phyloP scores from a whole-genome alignment of 306 rosid genomes.

The Bauhinia variegata region DNA sequence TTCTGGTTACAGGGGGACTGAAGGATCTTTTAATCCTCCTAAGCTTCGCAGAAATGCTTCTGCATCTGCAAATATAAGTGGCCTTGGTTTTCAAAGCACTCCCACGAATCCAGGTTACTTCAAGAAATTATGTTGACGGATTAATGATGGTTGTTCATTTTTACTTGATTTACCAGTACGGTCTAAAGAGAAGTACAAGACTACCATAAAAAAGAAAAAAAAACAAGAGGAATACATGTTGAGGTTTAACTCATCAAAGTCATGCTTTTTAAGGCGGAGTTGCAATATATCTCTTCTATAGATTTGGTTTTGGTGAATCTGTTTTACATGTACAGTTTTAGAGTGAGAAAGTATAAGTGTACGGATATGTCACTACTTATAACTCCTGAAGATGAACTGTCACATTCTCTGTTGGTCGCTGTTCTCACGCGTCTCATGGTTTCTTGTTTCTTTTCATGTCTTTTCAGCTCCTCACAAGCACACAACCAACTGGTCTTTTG shows the following conservation, averaged over 20 bases:
- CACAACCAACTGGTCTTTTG: conserved; percentile 86
- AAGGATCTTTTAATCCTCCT: conserved; percentile 54
- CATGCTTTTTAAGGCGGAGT: not conserved
- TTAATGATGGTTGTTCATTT: conserved; percentile 5
- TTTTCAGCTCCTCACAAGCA: conserved; percentile 68
- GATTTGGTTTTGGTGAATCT: conserved; percentile 12
- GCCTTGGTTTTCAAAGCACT: conserved; percentile 56
- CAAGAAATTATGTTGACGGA: conserved; percentile 4
- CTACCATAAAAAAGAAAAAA: not conserved
- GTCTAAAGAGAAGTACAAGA: not conserved
- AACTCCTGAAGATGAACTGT: not conserved
- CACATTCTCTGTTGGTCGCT: conserved; percentile 3
- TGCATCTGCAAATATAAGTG: conserved; percentile 75
- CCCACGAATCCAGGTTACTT: conserved; percentile 60
- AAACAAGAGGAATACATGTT: not conserved
- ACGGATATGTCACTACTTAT: not conserved
- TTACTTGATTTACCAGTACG: conserved; percentile 29
- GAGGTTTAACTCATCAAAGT: not conserved
- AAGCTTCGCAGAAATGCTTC: conserved; percentile 84
- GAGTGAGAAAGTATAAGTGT: not conserved
- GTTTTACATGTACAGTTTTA: not conserved
- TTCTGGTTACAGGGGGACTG: conserved; percentile 55
- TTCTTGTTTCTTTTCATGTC: conserved; percentile 11
- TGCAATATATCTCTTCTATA: conserved; percentile 2
- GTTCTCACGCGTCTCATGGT: not conserved